phyloP scores from a whole-genome alignment of 306 rosid species.

The Vicia villosa region DNA sequence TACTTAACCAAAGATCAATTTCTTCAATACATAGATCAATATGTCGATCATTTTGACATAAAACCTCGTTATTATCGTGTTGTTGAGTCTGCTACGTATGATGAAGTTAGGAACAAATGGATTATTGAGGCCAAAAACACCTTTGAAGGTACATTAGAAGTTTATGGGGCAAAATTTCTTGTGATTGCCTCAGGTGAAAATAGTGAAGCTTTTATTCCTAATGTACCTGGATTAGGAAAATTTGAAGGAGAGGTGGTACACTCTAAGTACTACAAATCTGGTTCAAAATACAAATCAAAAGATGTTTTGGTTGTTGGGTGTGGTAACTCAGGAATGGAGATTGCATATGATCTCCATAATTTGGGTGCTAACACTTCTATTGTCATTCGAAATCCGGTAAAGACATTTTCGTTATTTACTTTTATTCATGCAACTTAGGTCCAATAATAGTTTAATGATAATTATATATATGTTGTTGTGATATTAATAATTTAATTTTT shows the following conservation, averaged over 20 bases:
- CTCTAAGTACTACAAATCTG: no score
- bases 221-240: background rate
- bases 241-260: no score
- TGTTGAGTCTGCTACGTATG: no score
- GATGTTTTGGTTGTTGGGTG: constrained; percentile 62
- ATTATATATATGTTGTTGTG: background rate
- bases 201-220: constrained; percentile 32
- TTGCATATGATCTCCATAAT: background rate
- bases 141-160: no score
- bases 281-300: constrained; percentile 12
- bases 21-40: no score
- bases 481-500: background rate
- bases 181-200: constrained; percentile 54
- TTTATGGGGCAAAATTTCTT: constrained; percentile 36
- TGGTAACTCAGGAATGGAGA: constrained; percentile 77
- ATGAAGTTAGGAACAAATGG: constrained; percentile 32
- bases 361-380: no score
- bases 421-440: background rate
- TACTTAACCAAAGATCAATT: no score
- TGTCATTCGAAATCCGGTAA: no score
- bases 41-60: no score
- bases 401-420: no score
- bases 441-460: background rate
- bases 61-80: no score
- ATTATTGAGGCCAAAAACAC: constrained; percentile 24